Evolutionary conservation across 2,329 filamentous ascomycete species (phyloP), one percentile per base, ranked within the genome.

Genomic region (Penicillium digitatum): DNA sequence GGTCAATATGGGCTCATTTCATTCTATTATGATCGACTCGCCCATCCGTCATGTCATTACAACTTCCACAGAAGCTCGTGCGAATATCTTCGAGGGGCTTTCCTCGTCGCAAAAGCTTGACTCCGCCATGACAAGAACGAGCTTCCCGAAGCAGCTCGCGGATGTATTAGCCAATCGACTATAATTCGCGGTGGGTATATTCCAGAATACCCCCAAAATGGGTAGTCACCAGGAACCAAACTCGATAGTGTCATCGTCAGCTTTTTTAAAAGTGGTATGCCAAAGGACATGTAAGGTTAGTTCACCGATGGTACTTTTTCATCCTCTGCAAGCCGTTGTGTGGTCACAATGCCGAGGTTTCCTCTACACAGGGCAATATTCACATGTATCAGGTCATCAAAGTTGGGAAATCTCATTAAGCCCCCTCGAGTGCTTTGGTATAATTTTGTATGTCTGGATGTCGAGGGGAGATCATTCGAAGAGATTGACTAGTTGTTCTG

Each of bases 181-280:
- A 55, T 65, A 58, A 46, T 67, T 74, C 52, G 69, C 77, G 2
- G 69, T 82, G 3, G 77, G 79, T 26, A 71, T 75, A 31, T 74
- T 83, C 8, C 73, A 75, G 31, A 69, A 74, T 27, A 72, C 78
- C 5, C 67, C 67, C 2, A 58, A 1, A n/a, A 74, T 58, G 43
- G 43, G 81, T 84, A 76, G 76, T 83, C 0, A 55, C 74, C 9
- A 73, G 79, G 43, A 80, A 74, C 16, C 69, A 76, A 47, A 81
- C 80, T 0, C 79, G 80, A 0, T 85, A 82, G 82, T 77, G 72
- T 29, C 82, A 85, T 58, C 70, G 72, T 0, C 65, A 71, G n/a
- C 69, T 85, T 0, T 0, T 84, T 82, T 55, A 70, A 70, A n/a
- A 72, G 79, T 2, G 53, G 64, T 9, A 82, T 84, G 79, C 82